phyloP scores from a whole-genome alignment of 768 basidiomycete species.

The Mrakia frigida region DNA sequence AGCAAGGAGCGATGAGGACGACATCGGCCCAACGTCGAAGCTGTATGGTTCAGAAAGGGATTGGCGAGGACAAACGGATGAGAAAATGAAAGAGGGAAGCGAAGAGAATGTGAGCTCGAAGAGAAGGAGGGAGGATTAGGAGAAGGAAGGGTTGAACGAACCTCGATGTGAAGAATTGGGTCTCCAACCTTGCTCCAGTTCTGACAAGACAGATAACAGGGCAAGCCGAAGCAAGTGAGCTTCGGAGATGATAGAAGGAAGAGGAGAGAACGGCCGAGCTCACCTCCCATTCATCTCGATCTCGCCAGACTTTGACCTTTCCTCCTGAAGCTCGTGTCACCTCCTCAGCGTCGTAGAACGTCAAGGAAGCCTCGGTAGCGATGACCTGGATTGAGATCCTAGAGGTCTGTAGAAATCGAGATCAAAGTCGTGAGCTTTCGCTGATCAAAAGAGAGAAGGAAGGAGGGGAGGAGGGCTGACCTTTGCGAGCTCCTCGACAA shows the following conservation, averaged over 20 bases:
- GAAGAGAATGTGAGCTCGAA: neutral
- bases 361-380: constrained; percentile 68
- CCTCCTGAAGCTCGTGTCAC: constrained; percentile 45
- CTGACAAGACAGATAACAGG: neutral
- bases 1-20: constrained; percentile 90
- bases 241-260: neutral
- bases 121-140: neutral
- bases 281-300: constrained; percentile 90
- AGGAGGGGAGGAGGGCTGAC: constrained; percentile 48
- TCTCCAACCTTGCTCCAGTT: constrained; percentile 68
- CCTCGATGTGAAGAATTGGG: constrained; percentile 92
- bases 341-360: constrained; percentile 63
- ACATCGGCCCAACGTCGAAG: constrained; percentile 79
- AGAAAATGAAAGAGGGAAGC: neutral
- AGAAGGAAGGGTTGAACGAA: constrained; percentile 50
- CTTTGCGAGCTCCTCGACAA: constrained; percentile 66
- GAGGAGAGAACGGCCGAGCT: constrained; percentile 40
- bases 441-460: neutral
- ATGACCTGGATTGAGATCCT: constrained; percentile 77
- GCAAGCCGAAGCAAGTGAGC: neutral
- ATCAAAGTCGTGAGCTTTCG: neutral
- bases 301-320: constrained; percentile 66
- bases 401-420: constrained; percentile 54
- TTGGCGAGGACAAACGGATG: too few relatives aligned
- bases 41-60: constrained; percentile 33